A percentile compares a stretch with the other conserved stretches of the same genome.
Conservation (phyloP, 164 flowering plant genomes). For the Macadamia tetraphylla region DNA sequence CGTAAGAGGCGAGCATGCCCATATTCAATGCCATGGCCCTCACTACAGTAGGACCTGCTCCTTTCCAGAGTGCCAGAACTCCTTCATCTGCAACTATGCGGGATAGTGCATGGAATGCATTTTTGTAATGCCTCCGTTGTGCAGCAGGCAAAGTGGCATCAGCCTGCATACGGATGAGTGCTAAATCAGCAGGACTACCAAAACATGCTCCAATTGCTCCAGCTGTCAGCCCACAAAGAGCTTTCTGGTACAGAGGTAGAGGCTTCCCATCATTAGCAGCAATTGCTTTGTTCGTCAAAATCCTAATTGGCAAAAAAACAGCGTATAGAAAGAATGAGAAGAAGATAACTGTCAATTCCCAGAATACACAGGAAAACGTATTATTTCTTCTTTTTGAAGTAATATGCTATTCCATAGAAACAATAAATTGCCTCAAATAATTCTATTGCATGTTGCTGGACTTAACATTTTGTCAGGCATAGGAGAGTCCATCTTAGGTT, state of each 20-base stretch:
- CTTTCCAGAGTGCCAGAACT: slow-evolving; percentile 60
- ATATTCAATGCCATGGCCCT: slow-evolving; percentile 70
- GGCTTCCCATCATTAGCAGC: slow-evolving; percentile 72
- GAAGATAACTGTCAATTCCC: neutral
- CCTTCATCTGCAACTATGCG: slow-evolving; percentile 55
- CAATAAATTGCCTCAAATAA: too few species aligned
- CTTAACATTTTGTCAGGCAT: too few species aligned
- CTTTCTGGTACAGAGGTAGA: slow-evolving; percentile 54
- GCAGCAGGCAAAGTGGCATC: slow-evolving; percentile 56
- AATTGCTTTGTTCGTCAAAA: slow-evolving; percentile 49
- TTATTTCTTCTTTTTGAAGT: too few species aligned
- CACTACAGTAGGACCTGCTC: slow-evolving; percentile 64
- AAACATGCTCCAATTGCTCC: slow-evolving; percentile 63
- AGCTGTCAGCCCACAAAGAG: slow-evolving; percentile 64
- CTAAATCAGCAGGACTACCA: slow-evolving; percentile 62
- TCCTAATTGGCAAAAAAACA: slow-evolving; percentile 17
- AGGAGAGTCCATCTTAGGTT: too few species aligned
- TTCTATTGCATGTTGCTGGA: too few species aligned
- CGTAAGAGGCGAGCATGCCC: slow-evolving; percentile 78
- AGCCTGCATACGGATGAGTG: slow-evolving; percentile 69
- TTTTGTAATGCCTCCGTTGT: slow-evolving; percentile 50
- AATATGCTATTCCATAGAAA: too few species aligned
- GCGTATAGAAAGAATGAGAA: neutral
- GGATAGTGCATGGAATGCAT: slow-evolving; percentile 55
- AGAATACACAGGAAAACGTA: too few species aligned